phyloP scores from a whole-genome alignment of 2,329 filamentous ascomycete species.

The Fusarium heterosporum region DNA sequence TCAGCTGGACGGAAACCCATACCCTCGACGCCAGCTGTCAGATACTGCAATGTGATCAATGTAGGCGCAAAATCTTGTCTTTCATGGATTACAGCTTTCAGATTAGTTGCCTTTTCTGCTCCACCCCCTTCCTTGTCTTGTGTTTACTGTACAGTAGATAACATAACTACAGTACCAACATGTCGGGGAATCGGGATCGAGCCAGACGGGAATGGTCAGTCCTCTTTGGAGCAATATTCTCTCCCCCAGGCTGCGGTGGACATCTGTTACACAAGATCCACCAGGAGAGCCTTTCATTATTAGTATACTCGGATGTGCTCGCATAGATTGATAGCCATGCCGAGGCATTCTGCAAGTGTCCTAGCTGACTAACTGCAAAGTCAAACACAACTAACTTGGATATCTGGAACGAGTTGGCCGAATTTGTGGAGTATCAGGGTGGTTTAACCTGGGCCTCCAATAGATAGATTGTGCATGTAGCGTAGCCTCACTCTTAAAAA shows the following conservation, averaged over 20 bases:
- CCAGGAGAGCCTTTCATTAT: background rate
- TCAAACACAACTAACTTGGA: background rate
- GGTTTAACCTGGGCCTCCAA: background rate
- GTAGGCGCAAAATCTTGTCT: background rate
- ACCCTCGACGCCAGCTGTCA: background rate
- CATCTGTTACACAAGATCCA: background rate
- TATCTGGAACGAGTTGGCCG: background rate
- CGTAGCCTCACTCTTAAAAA: background rate
- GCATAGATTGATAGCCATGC: conserved; percentile 8
- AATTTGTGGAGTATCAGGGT: background rate
- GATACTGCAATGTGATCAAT: background rate
- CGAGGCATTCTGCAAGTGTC: conserved; percentile 37
- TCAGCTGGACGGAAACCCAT: conserved; percentile 1
- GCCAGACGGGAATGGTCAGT: conserved; percentile 2
- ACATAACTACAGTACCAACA: background rate
- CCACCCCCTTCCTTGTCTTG: background rate
- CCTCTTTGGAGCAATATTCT: background rate
- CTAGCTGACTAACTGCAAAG: conserved; percentile 20
- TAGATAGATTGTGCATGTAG: no score
- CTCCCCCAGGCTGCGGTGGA: background rate
- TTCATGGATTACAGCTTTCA: background rate
- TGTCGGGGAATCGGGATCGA: background rate
- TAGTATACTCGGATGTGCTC: background rate
- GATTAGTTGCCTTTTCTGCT: conserved; percentile 22
- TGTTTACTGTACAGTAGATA: no score